A percentile compares a stretch with the other conserved stretches of the same genome.
phyloP scores from a whole-genome alignment of 169 alveolate species.

The Hammondia hammondi region DNA sequence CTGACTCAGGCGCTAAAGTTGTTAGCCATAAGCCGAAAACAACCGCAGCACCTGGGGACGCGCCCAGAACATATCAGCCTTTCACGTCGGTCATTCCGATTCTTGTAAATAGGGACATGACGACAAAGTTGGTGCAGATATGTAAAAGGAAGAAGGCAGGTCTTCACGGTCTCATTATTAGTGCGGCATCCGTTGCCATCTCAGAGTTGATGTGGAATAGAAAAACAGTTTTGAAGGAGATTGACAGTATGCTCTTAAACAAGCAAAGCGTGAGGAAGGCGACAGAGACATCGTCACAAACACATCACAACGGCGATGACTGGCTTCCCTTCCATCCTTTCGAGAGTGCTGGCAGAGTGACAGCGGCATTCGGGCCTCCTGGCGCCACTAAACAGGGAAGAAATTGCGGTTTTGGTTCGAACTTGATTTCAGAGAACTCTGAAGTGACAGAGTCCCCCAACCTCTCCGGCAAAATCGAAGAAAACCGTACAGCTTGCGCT shows the following conservation, averaged over 20 bases:
- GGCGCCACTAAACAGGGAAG: no score
- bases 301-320: no score
- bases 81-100: slow-evolving; percentile 51
- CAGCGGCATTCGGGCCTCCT: no score
- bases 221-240: slow-evolving; percentile 33
- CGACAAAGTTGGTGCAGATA: slow-evolving; percentile 34
- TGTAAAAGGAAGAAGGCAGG: slow-evolving; percentile 48
- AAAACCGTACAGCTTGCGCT: no score
- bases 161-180: slow-evolving; percentile 51
- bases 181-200: slow-evolving; percentile 60
- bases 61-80: background rate
- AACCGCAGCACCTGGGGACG: background rate
- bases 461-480: no score
- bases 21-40: background rate
- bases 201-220: slow-evolving; percentile 66
- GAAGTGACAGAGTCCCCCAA: no score
- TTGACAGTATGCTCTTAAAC: background rate
- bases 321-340: no score
- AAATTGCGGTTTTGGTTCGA: no score
- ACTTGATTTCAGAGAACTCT: no score
- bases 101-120: background rate
- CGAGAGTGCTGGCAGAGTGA: no score
- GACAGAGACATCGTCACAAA: no score
- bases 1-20: background rate
- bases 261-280: background rate